phyloP scores from a whole-genome alignment of 768 basidiomycete species.

The Tulasnella sp. region DNA sequence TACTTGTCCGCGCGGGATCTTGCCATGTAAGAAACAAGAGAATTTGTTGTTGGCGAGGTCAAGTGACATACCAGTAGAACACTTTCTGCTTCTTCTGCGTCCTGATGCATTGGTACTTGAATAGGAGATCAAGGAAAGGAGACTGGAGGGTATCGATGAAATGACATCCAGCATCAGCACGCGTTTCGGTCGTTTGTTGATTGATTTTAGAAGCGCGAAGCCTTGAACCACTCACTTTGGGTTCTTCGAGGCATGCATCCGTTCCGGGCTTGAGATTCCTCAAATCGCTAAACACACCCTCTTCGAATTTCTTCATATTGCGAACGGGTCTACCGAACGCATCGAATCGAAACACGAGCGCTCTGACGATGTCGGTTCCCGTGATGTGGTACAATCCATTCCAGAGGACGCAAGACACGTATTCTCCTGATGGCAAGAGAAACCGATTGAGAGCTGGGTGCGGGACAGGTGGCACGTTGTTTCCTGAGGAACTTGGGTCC shows the following conservation, averaged over 20 bases:
- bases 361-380: conserved; percentile 93
- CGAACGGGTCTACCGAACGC: conserved; percentile 83
- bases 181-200: neutral
- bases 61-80: conserved; percentile 76
- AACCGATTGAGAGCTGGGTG: conserved; percentile 83
- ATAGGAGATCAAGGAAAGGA: conserved; percentile 84
- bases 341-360: conserved; percentile 89
- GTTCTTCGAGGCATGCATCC: conserved; percentile 89
- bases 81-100: conserved; percentile 99
- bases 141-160: conserved; percentile 43
- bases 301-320: conserved; percentile 96
- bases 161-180: neutral
- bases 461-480: conserved; percentile 34
- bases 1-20: neutral
- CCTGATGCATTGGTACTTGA: conserved; percentile 94
- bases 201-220: neutral
- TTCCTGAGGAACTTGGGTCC: conserved; percentile 6
- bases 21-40: neutral
- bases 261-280: conserved; percentile 89
- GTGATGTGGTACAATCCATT: conserved; percentile 88
- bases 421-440: conserved; percentile 73
- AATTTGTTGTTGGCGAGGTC: neutral
- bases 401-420: conserved; percentile 89
- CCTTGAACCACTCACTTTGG: conserved; percentile 58
- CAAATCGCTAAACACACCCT: conserved; percentile 90